phyloP scores from a whole-genome alignment of 768 basidiomycete species.

The Polyporus arcularius region DNA sequence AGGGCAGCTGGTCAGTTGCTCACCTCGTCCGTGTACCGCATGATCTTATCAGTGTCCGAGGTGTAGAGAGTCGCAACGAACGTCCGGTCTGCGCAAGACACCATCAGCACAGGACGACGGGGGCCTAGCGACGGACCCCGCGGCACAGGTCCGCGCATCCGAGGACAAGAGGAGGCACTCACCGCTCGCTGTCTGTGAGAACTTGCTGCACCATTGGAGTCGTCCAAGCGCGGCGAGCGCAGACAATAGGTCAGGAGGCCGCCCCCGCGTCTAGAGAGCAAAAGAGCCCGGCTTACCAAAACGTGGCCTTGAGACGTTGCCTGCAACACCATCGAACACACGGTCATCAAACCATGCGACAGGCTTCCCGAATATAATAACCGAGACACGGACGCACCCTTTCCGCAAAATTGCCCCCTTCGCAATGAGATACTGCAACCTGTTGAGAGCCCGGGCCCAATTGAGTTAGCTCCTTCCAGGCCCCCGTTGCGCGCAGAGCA shows the following conservation, averaged over 20 bases:
- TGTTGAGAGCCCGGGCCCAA: constrained; percentile 32
- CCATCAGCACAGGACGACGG: constrained; percentile 1
- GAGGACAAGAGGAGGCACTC: constrained; percentile 16
- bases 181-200: constrained; percentile 60
- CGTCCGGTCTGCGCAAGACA: constrained; percentile 53
- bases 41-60: constrained; percentile 69
- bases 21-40: constrained; percentile 84
- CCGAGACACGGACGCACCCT: constrained; percentile 51
- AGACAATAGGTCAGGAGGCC: background rate
- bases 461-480: background rate
- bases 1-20: constrained; percentile 13
- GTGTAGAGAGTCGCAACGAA: constrained; percentile 86
- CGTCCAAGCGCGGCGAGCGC: background rate
- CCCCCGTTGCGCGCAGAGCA: background rate
- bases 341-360: constrained; percentile 25
- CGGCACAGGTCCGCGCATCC: background rate
- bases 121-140: background rate
- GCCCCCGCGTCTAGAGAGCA: background rate
- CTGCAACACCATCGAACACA: constrained; percentile 38
- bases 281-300: constrained; percentile 57
- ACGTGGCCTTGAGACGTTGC: constrained; percentile 80
- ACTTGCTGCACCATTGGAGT: constrained; percentile 53
- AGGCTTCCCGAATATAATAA: constrained; percentile 2
- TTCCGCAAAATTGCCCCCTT: constrained; percentile 87
- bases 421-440: constrained; percentile 83